Evolutionary conservation across 352 stramenopile genomes (phyloP).

Genomic region (Phytophthora uliginosa): DNA sequence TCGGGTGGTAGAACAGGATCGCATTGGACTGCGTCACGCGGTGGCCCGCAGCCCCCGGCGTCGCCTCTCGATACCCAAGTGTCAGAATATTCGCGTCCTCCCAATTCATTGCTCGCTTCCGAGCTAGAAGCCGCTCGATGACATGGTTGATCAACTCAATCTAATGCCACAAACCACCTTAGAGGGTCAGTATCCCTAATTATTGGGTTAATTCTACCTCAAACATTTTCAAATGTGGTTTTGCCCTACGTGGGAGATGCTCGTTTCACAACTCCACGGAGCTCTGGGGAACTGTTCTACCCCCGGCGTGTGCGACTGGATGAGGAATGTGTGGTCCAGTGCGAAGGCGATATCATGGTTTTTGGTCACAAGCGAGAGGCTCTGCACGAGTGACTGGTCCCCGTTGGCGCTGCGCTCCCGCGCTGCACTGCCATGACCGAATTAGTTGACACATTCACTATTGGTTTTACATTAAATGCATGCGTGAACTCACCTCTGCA

Average conservation of each 20-base stretch:
- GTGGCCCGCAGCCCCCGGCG: conserved; percentile 54
- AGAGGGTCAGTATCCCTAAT: conserved; percentile 1
- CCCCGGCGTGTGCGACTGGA: conserved; percentile 15
- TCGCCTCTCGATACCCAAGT: conserved; percentile 70
- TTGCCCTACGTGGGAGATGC: conserved; percentile 46
- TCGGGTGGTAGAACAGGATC: conserved; percentile 81
- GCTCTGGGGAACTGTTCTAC: conserved; percentile 31
- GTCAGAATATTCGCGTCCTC: conserved; percentile 74
- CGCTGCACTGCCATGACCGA: conserved; percentile 24
- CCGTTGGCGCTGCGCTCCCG: conserved; percentile 7
- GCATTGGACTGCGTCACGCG: conserved; percentile 64
- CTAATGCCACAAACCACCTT: conserved; percentile 32
- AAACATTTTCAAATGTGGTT: neutral
- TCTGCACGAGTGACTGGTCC: conserved; percentile 15
- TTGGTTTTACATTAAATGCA: neutral
- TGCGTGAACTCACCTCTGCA: conserved; percentile 39
- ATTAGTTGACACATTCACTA: neutral
- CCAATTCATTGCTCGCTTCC: conserved; percentile 45
- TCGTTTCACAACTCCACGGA: conserved; percentile 44
- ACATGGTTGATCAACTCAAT: conserved; percentile 58
- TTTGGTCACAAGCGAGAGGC: conserved; percentile 9
- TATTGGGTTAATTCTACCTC: too few species aligned
- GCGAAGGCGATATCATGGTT: conserved; percentile 35
- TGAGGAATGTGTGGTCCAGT: conserved; percentile 54
- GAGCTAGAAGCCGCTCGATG: conserved; percentile 59